phyloP scores from a whole-genome alignment of 1,139 yeast species.

The Lodderomyces theae region DNA sequence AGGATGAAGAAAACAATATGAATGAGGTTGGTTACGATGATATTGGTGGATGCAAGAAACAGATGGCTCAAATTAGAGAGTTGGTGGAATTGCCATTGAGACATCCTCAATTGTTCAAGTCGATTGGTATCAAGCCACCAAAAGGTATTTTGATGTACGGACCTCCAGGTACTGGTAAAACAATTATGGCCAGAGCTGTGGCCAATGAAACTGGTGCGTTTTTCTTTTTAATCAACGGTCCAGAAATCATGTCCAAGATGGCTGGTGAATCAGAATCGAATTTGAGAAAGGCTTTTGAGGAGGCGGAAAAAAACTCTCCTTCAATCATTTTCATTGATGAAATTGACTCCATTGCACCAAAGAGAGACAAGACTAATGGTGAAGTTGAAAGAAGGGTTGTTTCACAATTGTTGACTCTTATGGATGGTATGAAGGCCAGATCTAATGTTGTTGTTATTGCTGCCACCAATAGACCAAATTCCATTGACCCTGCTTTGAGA shows the following conservation, averaged over 20 bases:
- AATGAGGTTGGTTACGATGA: slow-evolving; percentile 98
- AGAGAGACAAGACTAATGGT: slow-evolving; percentile 99
- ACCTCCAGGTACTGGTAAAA: slow-evolving; percentile 98
- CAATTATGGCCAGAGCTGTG: slow-evolving; percentile 99
- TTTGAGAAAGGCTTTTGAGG: slow-evolving; percentile 96
- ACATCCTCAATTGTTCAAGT: slow-evolving; percentile 95
- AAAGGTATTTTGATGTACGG: slow-evolving; percentile 97
- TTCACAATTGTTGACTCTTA: slow-evolving; percentile 90
- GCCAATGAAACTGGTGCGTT: slow-evolving; percentile 99
- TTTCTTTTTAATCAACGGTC: slow-evolving; percentile 96
- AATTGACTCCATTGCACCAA: slow-evolving; percentile 98
- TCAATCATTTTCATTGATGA: slow-evolving; percentile 97
- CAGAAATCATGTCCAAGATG: slow-evolving; percentile 99
- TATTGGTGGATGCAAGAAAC: slow-evolving; percentile 98
- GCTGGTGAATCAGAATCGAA: slow-evolving; percentile 99
- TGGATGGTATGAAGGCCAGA: slow-evolving; percentile 99
- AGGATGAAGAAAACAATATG: slow-evolving; percentile 94
- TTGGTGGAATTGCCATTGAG: slow-evolving; percentile 94
- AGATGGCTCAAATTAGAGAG: slow-evolving; percentile 98
- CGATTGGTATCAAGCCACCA: slow-evolving; percentile 97
- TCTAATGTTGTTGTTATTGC: slow-evolving; percentile 91
- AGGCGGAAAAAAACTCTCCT: slow-evolving; percentile 98
- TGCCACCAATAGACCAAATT: slow-evolving; percentile 93
- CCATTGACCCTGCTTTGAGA: slow-evolving; percentile 97
- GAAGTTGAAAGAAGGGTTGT: slow-evolving; percentile 97